A percentile compares a stretch with the other conserved stretches of the same genome.
Conservation (phyloP, 441 rosid genomes). For the Kokia cookei region DNA sequence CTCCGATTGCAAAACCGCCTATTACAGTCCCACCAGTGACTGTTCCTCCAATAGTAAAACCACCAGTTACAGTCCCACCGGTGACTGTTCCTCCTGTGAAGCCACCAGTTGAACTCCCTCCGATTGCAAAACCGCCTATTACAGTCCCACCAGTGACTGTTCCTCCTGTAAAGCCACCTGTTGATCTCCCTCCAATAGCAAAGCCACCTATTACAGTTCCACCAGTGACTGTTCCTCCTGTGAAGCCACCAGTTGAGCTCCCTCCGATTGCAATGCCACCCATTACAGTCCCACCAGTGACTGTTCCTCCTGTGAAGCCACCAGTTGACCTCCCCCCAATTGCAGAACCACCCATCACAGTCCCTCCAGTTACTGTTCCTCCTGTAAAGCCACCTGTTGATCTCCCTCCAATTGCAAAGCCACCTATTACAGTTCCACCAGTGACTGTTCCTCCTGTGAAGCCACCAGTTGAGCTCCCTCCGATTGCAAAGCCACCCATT, state of each 20-base stretch:
- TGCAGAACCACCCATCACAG: neutral
- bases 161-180: conserved; percentile 32
- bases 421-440: neutral
- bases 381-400: neutral
- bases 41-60: neutral
- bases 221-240: neutral
- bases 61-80: neutral
- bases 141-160: neutral
- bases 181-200: conserved; percentile 30
- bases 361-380: conserved; percentile 6
- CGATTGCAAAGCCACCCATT: neutral
- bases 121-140: neutral
- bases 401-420: conserved; percentile 15
- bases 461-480: conserved; percentile 44
- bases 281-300: neutral
- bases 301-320: neutral
- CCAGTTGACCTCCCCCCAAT: neutral
- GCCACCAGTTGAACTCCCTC: neutral
- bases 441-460: conserved; percentile 9
- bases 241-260: conserved; percentile 44
- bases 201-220: neutral
- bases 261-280: neutral
- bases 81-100: conserved; percentile 6
- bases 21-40: neutral
- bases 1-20: conserved; percentile 1